phyloP scores from a whole-genome alignment of 495 filamentous ascomycete species.

The Aspergillus asperescens region DNA sequence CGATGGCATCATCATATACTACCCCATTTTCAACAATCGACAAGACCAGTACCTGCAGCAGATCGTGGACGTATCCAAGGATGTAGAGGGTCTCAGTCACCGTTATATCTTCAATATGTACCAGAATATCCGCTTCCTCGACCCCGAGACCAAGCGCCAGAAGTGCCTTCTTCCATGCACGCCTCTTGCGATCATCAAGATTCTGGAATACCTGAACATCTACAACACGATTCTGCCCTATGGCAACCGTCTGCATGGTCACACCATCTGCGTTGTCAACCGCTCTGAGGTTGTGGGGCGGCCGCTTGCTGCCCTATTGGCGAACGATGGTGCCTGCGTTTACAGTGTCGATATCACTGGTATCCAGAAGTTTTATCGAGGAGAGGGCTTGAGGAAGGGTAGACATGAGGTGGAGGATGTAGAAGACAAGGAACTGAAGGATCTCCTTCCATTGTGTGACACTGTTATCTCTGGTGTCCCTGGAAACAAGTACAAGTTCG shows the following conservation, averaged over 20 bases:
- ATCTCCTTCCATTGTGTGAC: slow-evolving; percentile 80
- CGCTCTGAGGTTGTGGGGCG: slow-evolving; percentile 91
- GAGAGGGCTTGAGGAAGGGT: slow-evolving; percentile 71
- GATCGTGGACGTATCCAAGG: slow-evolving; percentile 82
- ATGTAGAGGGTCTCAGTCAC: slow-evolving; percentile 93
- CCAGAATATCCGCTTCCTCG: slow-evolving; percentile 92
- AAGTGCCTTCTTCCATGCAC: slow-evolving; percentile 96
- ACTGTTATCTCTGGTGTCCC: slow-evolving; percentile 96
- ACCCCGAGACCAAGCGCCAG: slow-evolving; percentile 64
- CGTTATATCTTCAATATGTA: slow-evolving; percentile 99
- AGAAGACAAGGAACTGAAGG: slow-evolving; percentile 65
- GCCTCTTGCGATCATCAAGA: slow-evolving; percentile 90
- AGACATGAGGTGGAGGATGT: slow-evolving; percentile 80
- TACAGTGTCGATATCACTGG: slow-evolving; percentile 91
- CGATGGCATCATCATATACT: slow-evolving; percentile 97
- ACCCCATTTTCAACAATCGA: slow-evolving; percentile 85
- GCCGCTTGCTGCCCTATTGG: slow-evolving; percentile 87
- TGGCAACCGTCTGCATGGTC: slow-evolving; percentile 86
- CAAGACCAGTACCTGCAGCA: slow-evolving; percentile 95
- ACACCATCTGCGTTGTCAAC: slow-evolving; percentile 92
- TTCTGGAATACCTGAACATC: slow-evolving; percentile 87
- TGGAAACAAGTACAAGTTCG: slow-evolving; percentile 77
- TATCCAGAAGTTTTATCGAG: slow-evolving; percentile 87
- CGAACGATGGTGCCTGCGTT: slow-evolving; percentile 92
- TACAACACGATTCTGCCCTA: slow-evolving; percentile 96